Evolutionary conservation across 2,329 filamentous ascomycete species (phyloP), one percentile per base, ranked within the genome.

Genomic region (Aspergillus udagawae): DNA sequence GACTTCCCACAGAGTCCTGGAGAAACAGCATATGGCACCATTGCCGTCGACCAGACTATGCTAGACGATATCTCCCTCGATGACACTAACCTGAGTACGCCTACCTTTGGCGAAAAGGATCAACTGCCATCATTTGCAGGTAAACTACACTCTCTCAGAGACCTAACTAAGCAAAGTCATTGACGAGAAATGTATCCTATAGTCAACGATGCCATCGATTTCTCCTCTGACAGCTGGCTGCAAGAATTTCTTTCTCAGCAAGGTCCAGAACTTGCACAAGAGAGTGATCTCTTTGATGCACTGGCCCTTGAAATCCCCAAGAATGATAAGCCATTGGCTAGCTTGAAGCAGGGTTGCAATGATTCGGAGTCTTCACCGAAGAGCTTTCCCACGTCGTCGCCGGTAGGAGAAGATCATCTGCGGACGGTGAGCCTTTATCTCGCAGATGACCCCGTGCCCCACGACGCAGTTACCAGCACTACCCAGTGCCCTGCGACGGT

Each of bases 201-300:
- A 65, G 63, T 58, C 12, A 49, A 60, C 25, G 64, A 66, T 17
- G 55, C 52, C 4, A 41, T 67, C 20, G 67, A 69, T 48, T 54
- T 69, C n/a, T 52, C 61, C 5, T 55, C 66, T 1, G 66, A 69
- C 21, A 63, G 54, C 42, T 71, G 69, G 69, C 51, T 70, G n/a
- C 67, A 70, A 35, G 66, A 70, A 25, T 62, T 70, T 20, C 62
- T 69, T 49, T 60, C 65, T 5, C 57, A 54, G 7, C 60, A 62
- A 12, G 54, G 59, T 6, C 47, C 61, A 1, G 63, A 65, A 29
- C 17, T 53, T 4, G 27, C 25, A 4, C 56, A 61, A 6, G 58
- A 64, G 20, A 23, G 52, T 20, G 53, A 52, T 14, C 54, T 64
- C 14, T 21, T 65, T 1, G 60, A 63, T 28, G 21, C 55, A 0